Evolutionary conservation across 1,284 basidiomycete species (phyloP).

Genomic region (Vanrija pseudolonga): DNA sequence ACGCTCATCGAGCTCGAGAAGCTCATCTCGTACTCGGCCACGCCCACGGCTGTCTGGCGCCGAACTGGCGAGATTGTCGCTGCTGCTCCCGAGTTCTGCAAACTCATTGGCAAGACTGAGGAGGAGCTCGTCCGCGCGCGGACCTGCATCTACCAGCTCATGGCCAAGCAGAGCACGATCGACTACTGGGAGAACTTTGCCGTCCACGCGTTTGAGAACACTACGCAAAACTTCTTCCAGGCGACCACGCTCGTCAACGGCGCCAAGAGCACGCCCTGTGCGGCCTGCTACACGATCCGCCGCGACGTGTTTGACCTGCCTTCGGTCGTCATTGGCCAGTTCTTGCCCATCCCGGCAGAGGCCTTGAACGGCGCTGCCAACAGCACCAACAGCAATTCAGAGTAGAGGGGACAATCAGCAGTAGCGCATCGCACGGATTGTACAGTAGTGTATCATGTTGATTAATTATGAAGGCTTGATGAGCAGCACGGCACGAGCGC

Average conservation of each 20-base stretch:
- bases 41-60: constrained; percentile 99
- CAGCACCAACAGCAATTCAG: neutral
- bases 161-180: constrained; percentile 70
- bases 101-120: constrained; percentile 83
- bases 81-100: constrained; percentile 92
- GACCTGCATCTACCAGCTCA: constrained; percentile 88
- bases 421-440: too few species aligned
- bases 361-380: constrained; percentile 1
- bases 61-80: constrained; percentile 96
- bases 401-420: too few species aligned
- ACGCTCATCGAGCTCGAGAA: constrained; percentile 93
- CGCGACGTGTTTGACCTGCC: constrained; percentile 65
- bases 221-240: constrained; percentile 88
- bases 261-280: constrained; percentile 62
- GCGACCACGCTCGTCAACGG: constrained; percentile 64
- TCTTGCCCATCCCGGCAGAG: constrained; percentile 39
- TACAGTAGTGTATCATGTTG: too few species aligned
- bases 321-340: constrained; percentile 74
- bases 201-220: constrained; percentile 90
- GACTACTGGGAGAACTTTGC: constrained; percentile 96
- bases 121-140: constrained; percentile 70
- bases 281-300: constrained; percentile 77
- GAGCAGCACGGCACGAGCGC: too few species aligned
- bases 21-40: constrained; percentile 93
- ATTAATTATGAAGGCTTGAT: too few species aligned